Base-by-base conservation (phyloP, 1,284 basidiomycete genomes). In the Puccinia coronata region DNA sequence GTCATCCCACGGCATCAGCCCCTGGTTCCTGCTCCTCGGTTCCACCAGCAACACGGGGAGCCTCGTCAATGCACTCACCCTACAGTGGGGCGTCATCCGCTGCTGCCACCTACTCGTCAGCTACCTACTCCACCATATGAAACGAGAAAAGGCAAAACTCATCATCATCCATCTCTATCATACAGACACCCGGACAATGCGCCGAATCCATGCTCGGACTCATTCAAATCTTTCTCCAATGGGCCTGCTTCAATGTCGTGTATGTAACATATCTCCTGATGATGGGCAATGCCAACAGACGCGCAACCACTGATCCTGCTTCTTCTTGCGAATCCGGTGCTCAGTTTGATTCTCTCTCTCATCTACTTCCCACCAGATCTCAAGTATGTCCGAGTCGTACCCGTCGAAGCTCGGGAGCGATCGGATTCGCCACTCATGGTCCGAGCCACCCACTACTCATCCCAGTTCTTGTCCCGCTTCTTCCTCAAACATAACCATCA, bases 21-120 rank as follows among this genome's bases (percentile, higher is more conserved):
- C 95, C 75, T 93, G 93, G 91, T 99, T 94, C 86, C 88, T 98
- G n/a, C 88, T 98, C 1, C 89, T 98, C 0, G 97, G 97, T 14
- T 92, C 93, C 81, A 96, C 94, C 25, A 86, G 85, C 72, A 85
- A 84, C 79, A 86, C 87, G 11, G 85, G 85, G 55, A 85, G 85
- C 71, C 84, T 87, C 59, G 84, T 86, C 82, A 87, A 87, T 77
- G 86, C 88, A 28, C 87, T 97, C 41, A 91, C 94, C 4, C 90
- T 98, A 82, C 95, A 98, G 85, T 98, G 93, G 90, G 90, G 91
- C 0, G 88, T 94, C 69, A 89, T 98, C 74, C 90, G 89, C 76
- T 98, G 96, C 86, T 98, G 96, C 86, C 87, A n/a, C 43, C 74
- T 41, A 39, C 51, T 28, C 63, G 71, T 67, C 20, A 34, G 25